Evolutionary conservation across 2,329 filamentous ascomycete genomes (phyloP).

Genomic region (Coniochaeta prunicola): DNA sequence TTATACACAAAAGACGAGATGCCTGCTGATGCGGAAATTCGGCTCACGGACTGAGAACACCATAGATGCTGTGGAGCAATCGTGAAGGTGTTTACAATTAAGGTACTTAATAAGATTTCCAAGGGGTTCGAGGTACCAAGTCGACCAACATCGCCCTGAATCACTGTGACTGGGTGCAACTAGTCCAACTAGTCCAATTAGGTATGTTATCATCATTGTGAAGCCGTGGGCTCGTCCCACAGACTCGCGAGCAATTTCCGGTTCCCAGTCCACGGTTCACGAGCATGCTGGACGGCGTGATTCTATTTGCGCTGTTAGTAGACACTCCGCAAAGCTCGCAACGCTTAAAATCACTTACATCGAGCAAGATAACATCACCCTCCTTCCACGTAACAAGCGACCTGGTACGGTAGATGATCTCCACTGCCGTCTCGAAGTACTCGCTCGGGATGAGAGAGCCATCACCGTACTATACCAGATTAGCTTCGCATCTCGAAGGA

Average conservation of each 20-base stretch:
- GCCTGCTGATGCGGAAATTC: too few species aligned
- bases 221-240: conserved; percentile 11
- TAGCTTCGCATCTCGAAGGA: neutral
- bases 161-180: too few species aligned
- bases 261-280: conserved; percentile 16
- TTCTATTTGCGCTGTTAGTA: too few species aligned
- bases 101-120: too few species aligned
- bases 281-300: conserved; percentile 16
- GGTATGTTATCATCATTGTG: neutral
- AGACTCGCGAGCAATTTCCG: conserved; percentile 14
- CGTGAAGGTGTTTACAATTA: too few species aligned
- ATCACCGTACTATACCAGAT: conserved; percentile 13
- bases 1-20: neutral
- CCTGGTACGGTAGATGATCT: conserved; percentile 14
- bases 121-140: too few species aligned
- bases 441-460: conserved; percentile 14
- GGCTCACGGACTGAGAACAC: too few species aligned
- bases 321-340: too few species aligned
- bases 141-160: too few species aligned
- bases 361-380: conserved; percentile 16
- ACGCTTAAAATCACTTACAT: conserved; percentile 12
- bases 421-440: conserved; percentile 16
- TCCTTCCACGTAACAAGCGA: conserved; percentile 12
- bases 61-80: too few species aligned
- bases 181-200: too few species aligned